Evolutionary conservation across 2,329 filamentous ascomycete species (phyloP), one percentile per base, ranked within the genome.

Genomic region (Aulographum hederae): DNA sequence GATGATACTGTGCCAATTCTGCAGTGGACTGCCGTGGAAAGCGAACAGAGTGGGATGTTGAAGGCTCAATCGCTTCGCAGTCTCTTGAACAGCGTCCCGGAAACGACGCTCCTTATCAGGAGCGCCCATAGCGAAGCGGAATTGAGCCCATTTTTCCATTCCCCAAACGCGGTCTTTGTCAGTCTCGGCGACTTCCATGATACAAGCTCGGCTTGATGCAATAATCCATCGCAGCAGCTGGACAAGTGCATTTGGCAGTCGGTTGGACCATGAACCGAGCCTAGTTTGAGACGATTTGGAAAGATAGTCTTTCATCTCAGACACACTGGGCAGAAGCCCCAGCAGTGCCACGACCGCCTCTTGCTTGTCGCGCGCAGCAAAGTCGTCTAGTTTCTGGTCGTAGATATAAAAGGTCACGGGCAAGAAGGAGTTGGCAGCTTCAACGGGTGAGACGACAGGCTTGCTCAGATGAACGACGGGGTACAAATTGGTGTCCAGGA

Each of bases 1-100:
- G 38, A 93, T 71, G 43, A 94, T 93, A 43, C 75, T 78, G 51
- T 94, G 85, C 85, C 85, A 93, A 43, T 92, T 93, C 3, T 51
- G 40, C 3, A 92, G 39, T 0, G 56, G 49, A 43, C 80, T 91
- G 4, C 84, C 85, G 48, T 94, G 85, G 74, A 78, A 93, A 0
- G 79, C 81, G 44, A 92, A 82, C 2, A 93, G 51, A 0, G 80
- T 86, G 0, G 78, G 77, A 40, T 69, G 59, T 36, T 52, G 40
- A 28, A 60, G 41, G 25, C 52, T 50, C 13, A 60, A 43, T 4
- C 55, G 47, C 12, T 13, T 35, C 2, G 53, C 48, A 16, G 62
- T 60, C 4, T 54, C 45, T 23, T 60, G 57, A 3, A 89, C 60
- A 11, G 73, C 69, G 15, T 69, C 52, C 5, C 72, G 56, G 46